phyloP scores from a whole-genome alignment of 768 basidiomycete genomes.

The Leccinum subtestaceum region DNA sequence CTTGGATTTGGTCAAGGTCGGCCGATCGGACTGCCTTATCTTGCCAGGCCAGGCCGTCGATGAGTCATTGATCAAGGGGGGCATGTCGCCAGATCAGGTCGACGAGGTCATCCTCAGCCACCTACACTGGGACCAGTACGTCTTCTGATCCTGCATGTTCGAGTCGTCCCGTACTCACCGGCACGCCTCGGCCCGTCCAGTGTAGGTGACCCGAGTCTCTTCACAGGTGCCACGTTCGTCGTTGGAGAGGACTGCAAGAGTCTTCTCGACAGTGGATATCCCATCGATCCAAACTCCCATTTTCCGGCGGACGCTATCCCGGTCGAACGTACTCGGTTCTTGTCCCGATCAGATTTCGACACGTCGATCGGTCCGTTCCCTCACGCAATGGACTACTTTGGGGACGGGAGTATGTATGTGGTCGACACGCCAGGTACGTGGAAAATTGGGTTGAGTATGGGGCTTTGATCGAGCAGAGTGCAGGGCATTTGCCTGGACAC shows the following conservation, averaged over 20 bases:
- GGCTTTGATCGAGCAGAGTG: background rate
- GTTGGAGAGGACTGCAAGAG: conserved; percentile 39
- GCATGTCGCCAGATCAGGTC: conserved; percentile 41
- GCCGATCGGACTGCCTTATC: background rate
- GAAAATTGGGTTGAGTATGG: background rate
- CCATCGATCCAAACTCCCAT: conserved; percentile 34
- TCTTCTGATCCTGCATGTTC: background rate
- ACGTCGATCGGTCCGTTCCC: conserved; percentile 48
- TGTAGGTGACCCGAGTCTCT: conserved; percentile 43
- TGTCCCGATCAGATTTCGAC: conserved; percentile 31
- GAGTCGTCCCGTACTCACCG: background rate
- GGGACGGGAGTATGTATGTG: conserved; percentile 55
- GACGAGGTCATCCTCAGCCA: conserved; percentile 46
- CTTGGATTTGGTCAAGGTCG: conserved; percentile 20
- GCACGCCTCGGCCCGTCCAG: background rate
- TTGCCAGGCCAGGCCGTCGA: conserved; percentile 34
- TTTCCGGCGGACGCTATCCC: conserved; percentile 36
- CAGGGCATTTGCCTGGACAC: conserved; percentile 51
- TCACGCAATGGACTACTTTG: conserved; percentile 46
- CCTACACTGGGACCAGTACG: conserved; percentile 46
- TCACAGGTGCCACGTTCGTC: conserved; percentile 44
- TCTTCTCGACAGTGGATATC: conserved; percentile 39
- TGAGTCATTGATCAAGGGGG: conserved; percentile 49
- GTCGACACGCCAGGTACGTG: conserved; percentile 44
- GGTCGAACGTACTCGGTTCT: conserved; percentile 35